A percentile compares a stretch with the other conserved stretches of the same genome.
phyloP scores from a whole-genome alignment of 2,329 filamentous ascomycete genomes.

The Sporothrix brunneoviolacea region DNA sequence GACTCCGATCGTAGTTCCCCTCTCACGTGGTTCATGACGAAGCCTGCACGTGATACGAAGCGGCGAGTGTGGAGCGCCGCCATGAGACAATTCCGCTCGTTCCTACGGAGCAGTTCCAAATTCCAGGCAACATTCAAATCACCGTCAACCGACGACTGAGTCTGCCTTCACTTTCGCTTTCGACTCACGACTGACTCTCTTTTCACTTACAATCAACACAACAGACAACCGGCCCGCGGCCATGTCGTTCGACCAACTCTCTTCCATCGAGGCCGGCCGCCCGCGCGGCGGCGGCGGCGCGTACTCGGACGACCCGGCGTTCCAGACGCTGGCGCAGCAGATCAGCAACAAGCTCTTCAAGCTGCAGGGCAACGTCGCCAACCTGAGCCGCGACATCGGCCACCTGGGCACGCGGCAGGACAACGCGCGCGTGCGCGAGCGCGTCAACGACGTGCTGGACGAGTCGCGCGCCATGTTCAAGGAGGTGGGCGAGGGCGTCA shows the following conservation, averaged over 20 bases:
- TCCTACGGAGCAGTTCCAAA: too few relatives aligned
- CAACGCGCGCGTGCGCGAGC: conserved; percentile 81
- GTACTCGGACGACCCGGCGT: conserved; percentile 90
- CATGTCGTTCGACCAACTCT: conserved; percentile 94
- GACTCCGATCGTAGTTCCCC: too few relatives aligned
- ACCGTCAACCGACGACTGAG: too few relatives aligned
- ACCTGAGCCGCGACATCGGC: conserved; percentile 75
- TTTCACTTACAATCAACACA: too few relatives aligned
- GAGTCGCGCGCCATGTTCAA: conserved; percentile 84
- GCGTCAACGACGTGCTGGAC: conserved; percentile 80
- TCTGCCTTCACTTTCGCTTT: too few relatives aligned
- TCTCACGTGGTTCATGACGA: too few relatives aligned
- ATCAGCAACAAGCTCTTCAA: conserved; percentile 86
- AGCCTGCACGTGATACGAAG: too few relatives aligned
- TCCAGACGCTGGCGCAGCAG: conserved; percentile 72
- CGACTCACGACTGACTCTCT: too few relatives aligned
- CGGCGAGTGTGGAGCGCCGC: too few relatives aligned
- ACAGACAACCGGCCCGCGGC: too few relatives aligned
- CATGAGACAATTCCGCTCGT: too few relatives aligned
- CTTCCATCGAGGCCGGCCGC: conserved; percentile 72
- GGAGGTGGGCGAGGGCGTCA: conserved; percentile 86
- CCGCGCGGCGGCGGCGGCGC: conserved; percentile 40
- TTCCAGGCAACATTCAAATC: too few relatives aligned
- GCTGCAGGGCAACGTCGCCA: conserved; percentile 79
- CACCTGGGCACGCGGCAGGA: conserved; percentile 86